A percentile compares a stretch with the other conserved stretches of the same genome.
phyloP scores from a whole-genome alignment of 2,329 filamentous ascomycete genomes.

The Scytalidium sp. region DNA sequence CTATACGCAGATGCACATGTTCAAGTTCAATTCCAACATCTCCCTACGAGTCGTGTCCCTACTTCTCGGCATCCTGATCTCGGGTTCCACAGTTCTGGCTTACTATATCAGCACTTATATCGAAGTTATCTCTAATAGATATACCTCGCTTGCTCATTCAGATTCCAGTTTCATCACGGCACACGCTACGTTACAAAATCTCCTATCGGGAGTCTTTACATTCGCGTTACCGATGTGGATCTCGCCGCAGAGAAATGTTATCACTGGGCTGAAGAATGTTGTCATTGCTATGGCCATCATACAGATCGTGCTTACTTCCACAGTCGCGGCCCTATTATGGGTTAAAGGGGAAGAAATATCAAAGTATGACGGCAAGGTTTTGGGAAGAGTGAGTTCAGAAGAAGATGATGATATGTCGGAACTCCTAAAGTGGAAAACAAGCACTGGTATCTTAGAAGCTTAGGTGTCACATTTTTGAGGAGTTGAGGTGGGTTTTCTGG shows the following conservation, averaged over 20 bases:
- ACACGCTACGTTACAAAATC: background rate
- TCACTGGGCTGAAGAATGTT: constrained; percentile 12
- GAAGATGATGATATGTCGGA: too few relatives aligned
- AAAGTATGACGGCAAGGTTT: constrained; percentile 12
- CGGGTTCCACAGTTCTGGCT: constrained; percentile 5
- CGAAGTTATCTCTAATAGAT: background rate
- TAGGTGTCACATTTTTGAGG: too few relatives aligned
- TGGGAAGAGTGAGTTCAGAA: too few relatives aligned
- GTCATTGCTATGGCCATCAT: constrained; percentile 15
- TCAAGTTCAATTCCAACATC: constrained; percentile 8
- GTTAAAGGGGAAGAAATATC: constrained; percentile 9
- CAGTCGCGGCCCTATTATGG: constrained; percentile 12
- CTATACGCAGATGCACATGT: constrained; percentile 12
- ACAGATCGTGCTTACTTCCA: constrained; percentile 13
- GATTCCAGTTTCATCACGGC: background rate
- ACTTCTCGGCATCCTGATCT: constrained; percentile 14
- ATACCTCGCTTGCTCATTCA: background rate
- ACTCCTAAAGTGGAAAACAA: too few relatives aligned
- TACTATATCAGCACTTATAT: background rate
- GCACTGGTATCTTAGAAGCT: too few relatives aligned
- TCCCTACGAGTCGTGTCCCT: constrained; percentile 14
- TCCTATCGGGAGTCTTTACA: constrained; percentile 18
- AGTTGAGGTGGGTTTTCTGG: too few relatives aligned
- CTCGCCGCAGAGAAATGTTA: constrained; percentile 3
- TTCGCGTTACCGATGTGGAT: constrained; percentile 19